Evolutionary conservation across 2,329 filamentous ascomycete species (phyloP).

Genomic region (Raffaelea ambrosiae): DNA sequence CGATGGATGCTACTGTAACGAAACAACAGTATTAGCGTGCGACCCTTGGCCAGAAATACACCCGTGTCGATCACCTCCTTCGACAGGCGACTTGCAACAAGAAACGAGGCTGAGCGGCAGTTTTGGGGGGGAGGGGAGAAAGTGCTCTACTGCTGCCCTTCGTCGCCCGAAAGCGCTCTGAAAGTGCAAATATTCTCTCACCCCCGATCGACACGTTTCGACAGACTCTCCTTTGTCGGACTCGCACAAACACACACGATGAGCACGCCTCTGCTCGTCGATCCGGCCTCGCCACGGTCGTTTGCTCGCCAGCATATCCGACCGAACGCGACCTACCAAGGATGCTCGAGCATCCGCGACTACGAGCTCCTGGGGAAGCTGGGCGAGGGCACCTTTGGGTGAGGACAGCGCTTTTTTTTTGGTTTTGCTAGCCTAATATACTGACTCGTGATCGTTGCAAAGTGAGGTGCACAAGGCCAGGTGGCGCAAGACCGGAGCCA

Average conservation of each 20-base stretch:
- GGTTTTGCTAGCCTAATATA: background rate
- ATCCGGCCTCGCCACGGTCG: conserved; percentile 36
- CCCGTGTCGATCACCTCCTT: too few species aligned
- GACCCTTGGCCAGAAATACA: too few species aligned
- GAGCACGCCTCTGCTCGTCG: background rate
- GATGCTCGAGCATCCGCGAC: conserved; percentile 75
- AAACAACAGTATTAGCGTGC: too few species aligned
- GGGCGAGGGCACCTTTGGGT: conserved; percentile 93
- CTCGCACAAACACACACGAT: conserved; percentile 1
- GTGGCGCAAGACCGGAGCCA: conserved; percentile 61
- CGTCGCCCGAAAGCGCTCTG: too few species aligned
- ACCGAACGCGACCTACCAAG: conserved; percentile 57
- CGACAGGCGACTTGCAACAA: too few species aligned
- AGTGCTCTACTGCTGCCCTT: too few species aligned
- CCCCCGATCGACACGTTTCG: too few species aligned
- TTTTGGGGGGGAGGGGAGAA: too few species aligned
- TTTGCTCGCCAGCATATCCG: conserved; percentile 50
- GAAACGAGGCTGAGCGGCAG: too few species aligned
- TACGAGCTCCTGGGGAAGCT: conserved; percentile 78
- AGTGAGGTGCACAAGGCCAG: conserved; percentile 87
- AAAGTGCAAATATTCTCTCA: too few species aligned
- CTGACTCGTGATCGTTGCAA: conserved; percentile 10
- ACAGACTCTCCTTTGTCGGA: too few species aligned
- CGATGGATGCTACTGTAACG: too few species aligned
- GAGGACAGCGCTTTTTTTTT: conserved; percentile 18